Evolutionary conservation across 495 filamentous ascomycete species (phyloP), one percentile per base, ranked within the genome.

Genomic region (Aspergillus conjunctus): DNA sequence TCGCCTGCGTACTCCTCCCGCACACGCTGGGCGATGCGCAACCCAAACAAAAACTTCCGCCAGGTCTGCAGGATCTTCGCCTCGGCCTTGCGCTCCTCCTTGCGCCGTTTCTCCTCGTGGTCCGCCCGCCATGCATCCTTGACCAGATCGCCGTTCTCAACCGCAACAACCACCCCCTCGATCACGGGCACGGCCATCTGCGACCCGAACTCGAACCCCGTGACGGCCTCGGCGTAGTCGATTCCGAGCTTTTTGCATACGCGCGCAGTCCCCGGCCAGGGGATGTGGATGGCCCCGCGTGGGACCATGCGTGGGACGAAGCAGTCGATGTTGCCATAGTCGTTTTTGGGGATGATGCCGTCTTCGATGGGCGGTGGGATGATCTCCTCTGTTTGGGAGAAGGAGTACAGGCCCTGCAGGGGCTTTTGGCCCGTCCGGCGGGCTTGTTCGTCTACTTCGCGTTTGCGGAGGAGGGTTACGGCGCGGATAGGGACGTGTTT

Each of bases 291-390:
- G 7, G 93, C 92, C 1, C 87, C 94, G 45, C 78, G 66, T 2
- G 94, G 94, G 17, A 97, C 87, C 93, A 99, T 98, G 56, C 88
- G 91, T 48, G 91, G 88, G 3, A 89, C 92, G 68, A 93, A 99
- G 62, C 96, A 86, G 73, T 99, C 95, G 62, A 97, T 97, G 70
- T 99, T 99, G 8, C 93, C 93, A 67, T 92, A 99, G 39, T 88
- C 85, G 67, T 99, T 99, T 73, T 91, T 93, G 6, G 93, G 95
- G 54, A 99, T 97, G 7, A 87, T 77, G 4, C 94, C 95, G 66
- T 96, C 83, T 41, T 90, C 89, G 6, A 92, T 92, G 15, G 90
- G 87, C 1, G 94, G 92, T 10, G 78, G 76, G 60, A 94, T 91
- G 69, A 97, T 96, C 82, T 88, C 97, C 52, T 93, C 88, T 0